These are phyloP conservation scores for Salix purpurea DNA, from an alignment of 345 rosid species.

Conservation along the genomic window DNA sequence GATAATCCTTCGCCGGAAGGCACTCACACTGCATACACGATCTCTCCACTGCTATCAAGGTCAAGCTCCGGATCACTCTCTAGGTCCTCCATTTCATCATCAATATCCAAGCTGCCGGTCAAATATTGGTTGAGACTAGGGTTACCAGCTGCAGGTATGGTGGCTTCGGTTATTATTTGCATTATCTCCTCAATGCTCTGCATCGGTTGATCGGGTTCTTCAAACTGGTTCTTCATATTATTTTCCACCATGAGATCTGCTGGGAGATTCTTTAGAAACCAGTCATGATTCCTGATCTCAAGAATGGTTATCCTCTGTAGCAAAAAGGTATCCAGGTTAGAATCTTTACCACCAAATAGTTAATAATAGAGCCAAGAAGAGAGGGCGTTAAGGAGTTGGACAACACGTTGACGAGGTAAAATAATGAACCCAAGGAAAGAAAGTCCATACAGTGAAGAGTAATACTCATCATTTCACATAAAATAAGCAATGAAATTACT, in stretches of 20 bases:
- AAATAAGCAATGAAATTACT: not conserved
- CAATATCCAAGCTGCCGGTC: constrained; percentile 79
- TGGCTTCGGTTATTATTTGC: constrained; percentile 95
- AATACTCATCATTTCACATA: not conserved
- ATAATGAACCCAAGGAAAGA: not conserved
- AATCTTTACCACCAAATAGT: not conserved
- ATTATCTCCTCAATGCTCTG: constrained; percentile 86
- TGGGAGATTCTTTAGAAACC: constrained; percentile 95
- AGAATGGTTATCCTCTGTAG: constrained; percentile 86
- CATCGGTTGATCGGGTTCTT: constrained; percentile 79
- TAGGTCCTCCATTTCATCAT: constrained; percentile 91
- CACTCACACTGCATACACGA: constrained; percentile 79
- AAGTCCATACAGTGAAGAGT: not conserved
- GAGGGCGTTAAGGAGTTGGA: not conserved
- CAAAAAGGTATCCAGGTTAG: constrained; percentile 17
- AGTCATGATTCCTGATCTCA: constrained; percentile 79
- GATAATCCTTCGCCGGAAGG: not conserved
- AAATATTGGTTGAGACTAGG: constrained; percentile 58
- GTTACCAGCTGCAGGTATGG: constrained; percentile 76
- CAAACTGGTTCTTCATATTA: constrained; percentile 47
- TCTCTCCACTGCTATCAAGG: constrained; percentile 92
- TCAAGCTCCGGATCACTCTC: constrained; percentile 92
- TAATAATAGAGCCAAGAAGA: not conserved
- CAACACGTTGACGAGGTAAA: not conserved
- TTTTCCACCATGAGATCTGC: constrained; percentile 73